A percentile compares a stretch with the other conserved stretches of the same genome.
Evolutionary conservation across 129 eudicot genomes (phyloP).

Genomic region (Saussurea involucrata): DNA sequence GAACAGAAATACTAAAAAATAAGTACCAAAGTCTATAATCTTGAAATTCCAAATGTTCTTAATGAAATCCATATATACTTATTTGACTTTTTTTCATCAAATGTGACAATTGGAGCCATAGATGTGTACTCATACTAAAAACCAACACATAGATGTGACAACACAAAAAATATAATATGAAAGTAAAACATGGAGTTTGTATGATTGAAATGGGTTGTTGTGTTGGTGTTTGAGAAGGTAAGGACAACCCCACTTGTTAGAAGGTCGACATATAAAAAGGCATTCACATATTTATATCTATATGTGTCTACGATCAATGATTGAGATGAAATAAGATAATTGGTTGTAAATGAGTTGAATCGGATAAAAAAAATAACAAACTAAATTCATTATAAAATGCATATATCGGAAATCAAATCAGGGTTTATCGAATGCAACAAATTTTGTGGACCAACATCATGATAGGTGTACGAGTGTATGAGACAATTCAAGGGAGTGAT

Average conservation of each 20-base stretch:
- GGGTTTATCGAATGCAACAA: neutral
- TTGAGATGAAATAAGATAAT: neutral
- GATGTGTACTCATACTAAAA: neutral
- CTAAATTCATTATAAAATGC: neutral
- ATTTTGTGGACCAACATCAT: neutral
- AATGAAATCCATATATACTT: neutral
- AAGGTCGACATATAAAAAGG: slow-evolving; percentile 9
- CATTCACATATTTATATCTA: slow-evolving; percentile 11
- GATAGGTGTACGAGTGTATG: neutral
- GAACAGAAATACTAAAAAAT: no score
- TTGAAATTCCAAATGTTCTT: neutral
- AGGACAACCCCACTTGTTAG: slow-evolving; percentile 23
- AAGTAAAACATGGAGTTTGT: slow-evolving; percentile 8
- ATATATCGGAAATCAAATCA: neutral
- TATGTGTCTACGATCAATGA: neutral
- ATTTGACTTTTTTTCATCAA: neutral
- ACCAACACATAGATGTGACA: slow-evolving; percentile 28
- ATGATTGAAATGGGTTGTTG: slow-evolving; percentile 19
- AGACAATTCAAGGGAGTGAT: neutral
- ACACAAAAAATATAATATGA: slow-evolving; percentile 10
- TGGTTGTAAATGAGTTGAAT: neutral
- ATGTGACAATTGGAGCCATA: neutral
- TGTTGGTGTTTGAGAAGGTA: slow-evolving; percentile 12
- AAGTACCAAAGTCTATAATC: neutral
- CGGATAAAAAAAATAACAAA: neutral